phyloP scores from a whole-genome alignment of 148 eudicot genomes.

The Cornus kousa region DNA sequence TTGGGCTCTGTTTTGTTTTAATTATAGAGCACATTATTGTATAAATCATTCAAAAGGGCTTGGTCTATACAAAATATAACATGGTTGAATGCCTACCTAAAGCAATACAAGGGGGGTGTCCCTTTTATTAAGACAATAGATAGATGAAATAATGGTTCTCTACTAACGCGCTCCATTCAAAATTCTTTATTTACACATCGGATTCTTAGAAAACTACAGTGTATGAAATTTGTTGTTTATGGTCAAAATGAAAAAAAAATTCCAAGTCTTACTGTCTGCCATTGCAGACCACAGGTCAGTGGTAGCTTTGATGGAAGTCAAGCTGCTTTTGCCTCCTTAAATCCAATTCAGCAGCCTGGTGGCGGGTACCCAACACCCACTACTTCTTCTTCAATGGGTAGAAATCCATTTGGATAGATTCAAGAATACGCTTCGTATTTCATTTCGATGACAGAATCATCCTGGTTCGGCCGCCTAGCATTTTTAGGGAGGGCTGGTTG shows the following conservation, averaged over 20 bases:
- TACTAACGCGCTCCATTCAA: background rate
- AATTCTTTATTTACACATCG: slow-evolving; percentile 1
- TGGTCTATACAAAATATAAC: background rate
- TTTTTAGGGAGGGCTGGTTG: background rate
- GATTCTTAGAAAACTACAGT: background rate
- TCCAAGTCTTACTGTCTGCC: background rate
- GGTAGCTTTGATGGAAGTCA: slow-evolving; percentile 17
- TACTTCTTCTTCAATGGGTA: slow-evolving; percentile 31
- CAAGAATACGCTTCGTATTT: background rate
- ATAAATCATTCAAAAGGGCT: no score
- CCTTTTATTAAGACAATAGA: background rate
- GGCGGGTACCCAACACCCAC: slow-evolving; percentile 25
- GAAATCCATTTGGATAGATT: slow-evolving; percentile 66
- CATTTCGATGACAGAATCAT: background rate
- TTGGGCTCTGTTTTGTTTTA: background rate
- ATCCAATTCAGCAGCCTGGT: slow-evolving; percentile 31
- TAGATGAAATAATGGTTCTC: background rate
- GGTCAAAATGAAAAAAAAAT: background rate
- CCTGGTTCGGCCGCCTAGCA: background rate
- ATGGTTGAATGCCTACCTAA: background rate
- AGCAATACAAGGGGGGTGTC: background rate
- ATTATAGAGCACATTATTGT: no score
- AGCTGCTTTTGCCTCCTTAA: slow-evolving; percentile 32
- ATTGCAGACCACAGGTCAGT: slow-evolving; percentile 47
- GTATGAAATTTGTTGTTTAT: background rate